Conservation (phyloP, 1,284 basidiomycete genomes). For the Veloboletus limbatus region DNA sequence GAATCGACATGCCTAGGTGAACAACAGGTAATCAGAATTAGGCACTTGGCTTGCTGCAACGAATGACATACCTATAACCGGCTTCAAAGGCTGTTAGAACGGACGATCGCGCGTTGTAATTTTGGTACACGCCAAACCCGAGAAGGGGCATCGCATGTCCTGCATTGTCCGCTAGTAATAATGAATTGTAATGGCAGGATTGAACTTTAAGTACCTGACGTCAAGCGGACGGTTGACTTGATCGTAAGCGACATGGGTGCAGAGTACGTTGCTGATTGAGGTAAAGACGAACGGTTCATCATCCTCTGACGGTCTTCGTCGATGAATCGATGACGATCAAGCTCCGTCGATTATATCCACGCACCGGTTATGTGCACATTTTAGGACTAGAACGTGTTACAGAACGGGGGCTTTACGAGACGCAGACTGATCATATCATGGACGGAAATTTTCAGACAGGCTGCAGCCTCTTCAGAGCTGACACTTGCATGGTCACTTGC, state of each 20-base stretch:
- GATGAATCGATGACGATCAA: too few relatives aligned
- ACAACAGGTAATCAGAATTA: not conserved
- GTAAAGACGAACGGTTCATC: too few relatives aligned
- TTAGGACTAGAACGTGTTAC: too few relatives aligned
- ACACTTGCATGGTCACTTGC: too few relatives aligned
- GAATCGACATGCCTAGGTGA: slow-evolving; percentile 62
- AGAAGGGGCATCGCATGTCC: slow-evolving; percentile 69
- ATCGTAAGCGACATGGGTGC: slow-evolving; percentile 30
- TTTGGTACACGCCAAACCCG: slow-evolving; percentile 81
- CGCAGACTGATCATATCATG: too few relatives aligned
- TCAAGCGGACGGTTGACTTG: slow-evolving; percentile 35
- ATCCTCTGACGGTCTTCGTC: too few relatives aligned
- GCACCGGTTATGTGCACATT: slow-evolving; percentile 2
- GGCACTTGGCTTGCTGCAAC: not conserved
- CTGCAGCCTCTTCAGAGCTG: not conserved
- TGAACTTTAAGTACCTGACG: slow-evolving; percentile 35
- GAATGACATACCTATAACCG: slow-evolving; percentile 62
- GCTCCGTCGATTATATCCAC: too few relatives aligned
- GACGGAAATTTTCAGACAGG: slow-evolving; percentile 1
- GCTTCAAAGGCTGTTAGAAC: slow-evolving; percentile 66
- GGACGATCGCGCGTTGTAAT: slow-evolving; percentile 55
- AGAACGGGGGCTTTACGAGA: slow-evolving; percentile 22
- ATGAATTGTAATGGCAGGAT: too few relatives aligned
- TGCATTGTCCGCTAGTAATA: slow-evolving; percentile 21
- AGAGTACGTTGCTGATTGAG: slow-evolving; percentile 12